These are phyloP conservation scores for Gloeophyllum trabeum DNA, from an alignment of 768 basidiomycete genomes.

Conservation along the genomic window DNA sequence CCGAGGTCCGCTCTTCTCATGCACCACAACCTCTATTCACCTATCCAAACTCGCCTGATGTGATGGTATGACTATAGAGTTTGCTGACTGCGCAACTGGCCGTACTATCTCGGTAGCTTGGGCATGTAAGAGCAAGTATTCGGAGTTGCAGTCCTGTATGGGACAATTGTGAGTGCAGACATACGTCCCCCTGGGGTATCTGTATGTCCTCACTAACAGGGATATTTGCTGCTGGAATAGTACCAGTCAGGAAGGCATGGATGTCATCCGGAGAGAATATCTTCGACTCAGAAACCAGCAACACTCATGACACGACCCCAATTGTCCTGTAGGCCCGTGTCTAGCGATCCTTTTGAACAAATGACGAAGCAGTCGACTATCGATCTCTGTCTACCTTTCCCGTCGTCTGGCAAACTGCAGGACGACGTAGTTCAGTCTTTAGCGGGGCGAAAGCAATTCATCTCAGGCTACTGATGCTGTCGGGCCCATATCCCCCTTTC, in stretches of 20 bases:
- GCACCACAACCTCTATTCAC: neutral
- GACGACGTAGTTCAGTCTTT: too few relatives aligned
- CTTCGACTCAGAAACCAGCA: slow-evolving; percentile 46
- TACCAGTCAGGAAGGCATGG: slow-evolving; percentile 68
- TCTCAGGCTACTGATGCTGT: too few relatives aligned
- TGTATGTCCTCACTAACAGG: neutral
- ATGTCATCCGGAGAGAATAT: slow-evolving; percentile 60
- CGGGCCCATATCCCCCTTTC: too few relatives aligned
- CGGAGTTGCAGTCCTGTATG: slow-evolving; percentile 69
- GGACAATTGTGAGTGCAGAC: slow-evolving; percentile 53
- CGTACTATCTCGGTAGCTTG: slow-evolving; percentile 79
- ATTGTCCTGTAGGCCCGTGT: too few relatives aligned
- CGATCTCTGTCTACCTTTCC: too few relatives aligned
- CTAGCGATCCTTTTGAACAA: too few relatives aligned
- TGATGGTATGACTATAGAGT: too few relatives aligned
- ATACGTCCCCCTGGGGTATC: neutral
- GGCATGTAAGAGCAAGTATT: slow-evolving; percentile 66
- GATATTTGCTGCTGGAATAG: slow-evolving; percentile 21
- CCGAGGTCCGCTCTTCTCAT: slow-evolving; percentile 36
- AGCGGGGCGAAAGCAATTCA: too few relatives aligned
- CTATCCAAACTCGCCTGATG: slow-evolving; percentile 1
- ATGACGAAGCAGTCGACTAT: too few relatives aligned
- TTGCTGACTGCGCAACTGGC: slow-evolving; percentile 75
- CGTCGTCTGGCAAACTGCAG: too few relatives aligned
- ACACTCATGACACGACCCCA: slow-evolving; percentile 3